phyloP scores from a whole-genome alignment of 306 rosid species.

The Acacia acuminata region DNA sequence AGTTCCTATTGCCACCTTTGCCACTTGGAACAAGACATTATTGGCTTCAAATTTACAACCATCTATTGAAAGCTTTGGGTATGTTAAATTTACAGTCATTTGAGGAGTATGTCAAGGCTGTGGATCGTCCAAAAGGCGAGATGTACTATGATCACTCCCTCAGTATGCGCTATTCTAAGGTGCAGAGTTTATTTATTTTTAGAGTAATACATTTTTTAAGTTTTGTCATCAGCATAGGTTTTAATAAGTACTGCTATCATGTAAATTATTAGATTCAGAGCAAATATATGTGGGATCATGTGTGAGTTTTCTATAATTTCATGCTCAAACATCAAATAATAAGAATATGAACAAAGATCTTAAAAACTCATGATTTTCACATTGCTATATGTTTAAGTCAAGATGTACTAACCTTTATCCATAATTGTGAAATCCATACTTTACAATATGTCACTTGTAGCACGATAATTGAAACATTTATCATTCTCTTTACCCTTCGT shows the following conservation, averaged over 20 bases:
- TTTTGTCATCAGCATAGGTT: constrained; percentile 10
- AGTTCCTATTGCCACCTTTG: constrained; percentile 63
- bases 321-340: no score
- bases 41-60: constrained; percentile 70
- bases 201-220: constrained; percentile 12
- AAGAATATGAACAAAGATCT: no score
- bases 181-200: constrained; percentile 34
- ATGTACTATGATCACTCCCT: constrained; percentile 83
- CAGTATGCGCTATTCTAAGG: constrained; percentile 93
- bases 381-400: no score
- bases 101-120: constrained; percentile 78
- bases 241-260: constrained; percentile 23
- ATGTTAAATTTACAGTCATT: constrained; percentile 39
- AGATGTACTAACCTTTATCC: no score
- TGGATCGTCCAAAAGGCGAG: constrained; percentile 84
- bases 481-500: no score
- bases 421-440: no score
- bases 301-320: neutral
- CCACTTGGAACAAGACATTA: constrained; percentile 58
- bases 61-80: constrained; percentile 54
- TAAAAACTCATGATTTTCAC: no score
- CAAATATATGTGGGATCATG: constrained; percentile 92
- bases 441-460: no score
- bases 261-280: constrained; percentile 76
- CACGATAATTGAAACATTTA: no score